Evolutionary conservation across 345 rosid species (phyloP), one percentile per base, ranked within the genome.

Genomic region (Xanthoceras sorbifolium): DNA sequence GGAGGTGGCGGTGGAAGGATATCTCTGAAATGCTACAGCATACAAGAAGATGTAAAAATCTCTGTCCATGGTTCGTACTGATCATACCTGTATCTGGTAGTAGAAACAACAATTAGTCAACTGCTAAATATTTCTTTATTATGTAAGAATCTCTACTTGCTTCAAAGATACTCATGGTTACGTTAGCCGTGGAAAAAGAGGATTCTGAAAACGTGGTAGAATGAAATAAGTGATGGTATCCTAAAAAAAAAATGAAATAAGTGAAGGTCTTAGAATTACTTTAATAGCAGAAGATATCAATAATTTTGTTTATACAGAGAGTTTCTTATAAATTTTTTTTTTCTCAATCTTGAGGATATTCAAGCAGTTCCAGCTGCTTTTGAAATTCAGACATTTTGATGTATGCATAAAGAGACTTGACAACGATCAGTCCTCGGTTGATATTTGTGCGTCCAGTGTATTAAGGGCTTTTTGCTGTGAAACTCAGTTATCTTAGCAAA

Each of bases 1-100:
- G 99, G 99, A 77, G 99, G 99, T 78, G 97, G 99, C 8, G 99
- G 99, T 73, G 98, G 99, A 84, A 92, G 99, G 86, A 82, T 96
- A 69, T 91, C 97, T 66, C 88, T 96, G 79, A 91, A 92, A 74
- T 92, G 97, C 86, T 96, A 93, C 89, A 92, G 98, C 93, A 90
- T 91, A 85, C 98, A 96, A 80, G 99, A 96, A 89, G 92, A 91
- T 78, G 77, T 93, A 67, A 89, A 83, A 79, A 90, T 96, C 76
- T 83, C 92, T 70, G 94, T 91, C 55, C 98, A 92, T 89, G 99
- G 99, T 96, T 86, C 70, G 96, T 87, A 68, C 79, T 73, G 71
- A 84, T 79, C 71, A 82, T 59, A n/a, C 77, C 76, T 79, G 44
- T 79, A 63, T 70, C 64, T 76, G 69, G 46, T 84, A 61, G 64